Evolutionary conservation across 768 basidiomycete genomes (phyloP).

Genomic region (Collybia sordida): DNA sequence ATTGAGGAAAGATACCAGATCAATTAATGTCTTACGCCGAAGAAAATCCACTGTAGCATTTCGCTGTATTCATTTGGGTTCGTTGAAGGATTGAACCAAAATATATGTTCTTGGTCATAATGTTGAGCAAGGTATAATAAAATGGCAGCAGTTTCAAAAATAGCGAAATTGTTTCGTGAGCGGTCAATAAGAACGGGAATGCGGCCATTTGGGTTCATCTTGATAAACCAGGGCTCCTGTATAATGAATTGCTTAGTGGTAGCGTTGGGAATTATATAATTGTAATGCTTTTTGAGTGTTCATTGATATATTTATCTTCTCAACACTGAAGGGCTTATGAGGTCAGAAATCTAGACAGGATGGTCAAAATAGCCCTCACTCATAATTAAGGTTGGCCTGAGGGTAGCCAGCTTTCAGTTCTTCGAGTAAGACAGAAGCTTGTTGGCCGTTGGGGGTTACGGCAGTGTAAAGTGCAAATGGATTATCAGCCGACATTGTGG

Average conservation of each 20-base stretch:
- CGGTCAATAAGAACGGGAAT: slow-evolving; percentile 71
- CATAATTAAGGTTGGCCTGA: background rate
- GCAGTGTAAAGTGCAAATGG: slow-evolving; percentile 53
- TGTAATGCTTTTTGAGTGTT: background rate
- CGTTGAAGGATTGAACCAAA: slow-evolving; percentile 57
- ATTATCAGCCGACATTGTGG: slow-evolving; percentile 26
- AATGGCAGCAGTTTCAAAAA: slow-evolving; percentile 84
- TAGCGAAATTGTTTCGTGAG: slow-evolving; percentile 55
- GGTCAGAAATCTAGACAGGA: too few relatives aligned
- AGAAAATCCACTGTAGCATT: slow-evolving; percentile 86
- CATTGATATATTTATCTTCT: background rate
- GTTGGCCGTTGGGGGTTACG: slow-evolving; percentile 60
- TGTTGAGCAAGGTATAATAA: slow-evolving; percentile 76
- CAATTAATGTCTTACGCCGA: slow-evolving; percentile 45
- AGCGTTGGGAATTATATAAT: background rate
- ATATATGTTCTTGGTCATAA: slow-evolving; percentile 75
- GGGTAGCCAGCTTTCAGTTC: slow-evolving; percentile 41
- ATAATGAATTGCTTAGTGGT: background rate
- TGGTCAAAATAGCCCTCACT: too few relatives aligned
- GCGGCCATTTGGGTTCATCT: slow-evolving; percentile 70
- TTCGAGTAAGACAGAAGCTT: slow-evolving; percentile 55
- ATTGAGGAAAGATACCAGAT: background rate
- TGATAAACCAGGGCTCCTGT: slow-evolving; percentile 69
- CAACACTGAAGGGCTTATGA: background rate
- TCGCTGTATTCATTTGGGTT: slow-evolving; percentile 66